A percentile compares a stretch with the other conserved stretches of the same genome.
phyloP scores from a whole-genome alignment of 306 rosid genomes.

The Mimosa bimucronata region DNA sequence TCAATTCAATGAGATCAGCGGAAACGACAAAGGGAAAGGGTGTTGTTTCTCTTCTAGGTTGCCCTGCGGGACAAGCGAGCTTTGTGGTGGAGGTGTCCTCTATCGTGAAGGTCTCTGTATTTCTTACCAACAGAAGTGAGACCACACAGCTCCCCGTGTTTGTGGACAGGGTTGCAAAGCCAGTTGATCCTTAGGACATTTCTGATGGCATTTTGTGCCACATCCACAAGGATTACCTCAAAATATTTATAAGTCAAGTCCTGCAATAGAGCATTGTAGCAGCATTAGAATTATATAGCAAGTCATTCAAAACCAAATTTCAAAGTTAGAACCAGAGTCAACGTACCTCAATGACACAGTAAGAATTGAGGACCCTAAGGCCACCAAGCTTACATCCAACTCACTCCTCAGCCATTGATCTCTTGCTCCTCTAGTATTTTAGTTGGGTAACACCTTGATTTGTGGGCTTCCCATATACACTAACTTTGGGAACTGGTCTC shows the following conservation, averaged over 20 bases:
- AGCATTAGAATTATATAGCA: neutral
- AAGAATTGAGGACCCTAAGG: conserved; percentile 69
- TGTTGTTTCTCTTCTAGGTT: conserved; percentile 88
- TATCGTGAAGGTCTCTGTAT: conserved; percentile 78
- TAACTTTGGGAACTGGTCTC: conserved; percentile 82
- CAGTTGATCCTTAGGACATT: conserved; percentile 89
- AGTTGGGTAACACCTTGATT: conserved; percentile 78
- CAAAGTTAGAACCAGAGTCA: neutral
- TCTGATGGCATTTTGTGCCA: conserved; percentile 71
- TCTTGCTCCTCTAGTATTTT: conserved; percentile 70
- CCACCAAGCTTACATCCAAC: conserved; percentile 76
- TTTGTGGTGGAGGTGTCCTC: conserved; percentile 75
- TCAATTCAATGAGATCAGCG: conserved; percentile 46
- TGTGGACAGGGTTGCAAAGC: conserved; percentile 78
- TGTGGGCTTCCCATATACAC: conserved; percentile 77
- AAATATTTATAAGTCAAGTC: conserved; percentile 83
- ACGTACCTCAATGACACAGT: conserved; percentile 70
- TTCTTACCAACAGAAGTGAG: conserved; percentile 81
- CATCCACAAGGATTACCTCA: conserved; percentile 74
- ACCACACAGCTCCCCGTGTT: conserved; percentile 85
- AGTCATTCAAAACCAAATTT: neutral
- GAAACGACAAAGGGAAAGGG: conserved; percentile 79
- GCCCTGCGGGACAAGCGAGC: conserved; percentile 82
- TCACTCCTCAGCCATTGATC: conserved; percentile 76
- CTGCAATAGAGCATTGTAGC: conserved; percentile 38